Percentiles rank a stretch among this genome's conserved stretches.
Conservation (phyloP, 83 land plant genomes). For the Diphasiastrum complanatum region DNA sequence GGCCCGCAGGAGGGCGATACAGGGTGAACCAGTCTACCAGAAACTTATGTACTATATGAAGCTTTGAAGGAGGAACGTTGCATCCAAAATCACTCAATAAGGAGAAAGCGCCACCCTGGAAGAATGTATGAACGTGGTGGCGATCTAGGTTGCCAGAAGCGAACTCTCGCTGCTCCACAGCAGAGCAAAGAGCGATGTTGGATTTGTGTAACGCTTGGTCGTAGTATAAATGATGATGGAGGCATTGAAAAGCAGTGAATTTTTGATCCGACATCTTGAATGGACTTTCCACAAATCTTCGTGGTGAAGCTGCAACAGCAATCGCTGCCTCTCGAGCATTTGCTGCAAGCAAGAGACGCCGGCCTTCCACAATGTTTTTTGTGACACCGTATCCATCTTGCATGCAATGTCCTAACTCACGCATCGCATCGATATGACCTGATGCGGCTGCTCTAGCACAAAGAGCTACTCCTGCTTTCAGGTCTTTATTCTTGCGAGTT, state of each 20-base stretch:
- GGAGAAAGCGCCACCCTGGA: background rate
- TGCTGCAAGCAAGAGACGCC: constrained; percentile 52
- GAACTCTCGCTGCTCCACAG: no score
- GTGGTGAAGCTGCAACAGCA: constrained; percentile 21
- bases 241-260: no score
- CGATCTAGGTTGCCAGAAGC: no score
- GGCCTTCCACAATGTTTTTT: constrained; percentile 38
- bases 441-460: constrained; percentile 60
- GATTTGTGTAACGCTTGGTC: no score
- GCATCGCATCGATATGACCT: constrained; percentile 59
- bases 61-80: background rate
- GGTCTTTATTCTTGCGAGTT: constrained; percentile 46
- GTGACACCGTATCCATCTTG: constrained; percentile 64
- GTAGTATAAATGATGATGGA: no score
- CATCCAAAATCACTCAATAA: constrained; percentile 1
- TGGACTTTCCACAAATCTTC: constrained; percentile 17
- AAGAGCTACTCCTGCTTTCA: constrained; percentile 50
- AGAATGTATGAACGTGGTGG: no score
- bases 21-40: background rate
- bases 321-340: constrained; percentile 57
- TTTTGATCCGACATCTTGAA: no score
- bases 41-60: background rate
- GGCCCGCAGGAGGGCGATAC: background rate
- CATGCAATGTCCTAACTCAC: constrained; percentile 74
- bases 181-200: no score